These are phyloP conservation scores for Tuber umbilicatum DNA, from an alignment of 495 filamentous ascomycete genomes.

Conservation along the genomic window DNA sequence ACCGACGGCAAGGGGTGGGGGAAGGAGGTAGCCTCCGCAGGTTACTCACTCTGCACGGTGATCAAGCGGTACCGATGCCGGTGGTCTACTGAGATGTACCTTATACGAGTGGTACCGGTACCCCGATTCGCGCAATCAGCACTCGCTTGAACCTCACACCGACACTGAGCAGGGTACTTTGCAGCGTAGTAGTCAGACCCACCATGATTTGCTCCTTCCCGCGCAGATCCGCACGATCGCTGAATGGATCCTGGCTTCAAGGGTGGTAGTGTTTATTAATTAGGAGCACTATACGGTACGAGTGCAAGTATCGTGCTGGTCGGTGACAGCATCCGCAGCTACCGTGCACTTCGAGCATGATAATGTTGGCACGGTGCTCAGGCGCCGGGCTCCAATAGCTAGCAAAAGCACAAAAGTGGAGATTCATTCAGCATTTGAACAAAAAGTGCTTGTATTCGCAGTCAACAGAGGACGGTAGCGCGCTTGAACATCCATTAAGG, in stretches of 20 bases:
- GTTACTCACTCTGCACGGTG: no score
- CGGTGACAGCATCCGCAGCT: no score
- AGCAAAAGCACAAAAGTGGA: neutral
- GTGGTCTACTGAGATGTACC: neutral
- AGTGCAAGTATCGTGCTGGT: no score
- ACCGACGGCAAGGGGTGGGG: no score
- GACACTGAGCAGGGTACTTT: neutral
- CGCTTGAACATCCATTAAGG: neutral
- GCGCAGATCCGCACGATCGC: neutral
- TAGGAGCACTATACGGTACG: no score
- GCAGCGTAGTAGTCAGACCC: neutral
- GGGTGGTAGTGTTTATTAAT: neutral
- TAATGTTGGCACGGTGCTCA: neutral
- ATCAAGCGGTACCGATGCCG: neutral
- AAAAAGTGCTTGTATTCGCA: neutral
- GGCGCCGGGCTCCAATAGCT: neutral
- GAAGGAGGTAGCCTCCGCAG: no score
- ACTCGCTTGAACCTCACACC: neutral
- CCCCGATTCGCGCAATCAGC: neutral
- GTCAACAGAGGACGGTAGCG: neutral
- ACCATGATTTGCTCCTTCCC: neutral
- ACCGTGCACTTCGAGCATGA: neutral
- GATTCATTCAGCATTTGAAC: neutral
- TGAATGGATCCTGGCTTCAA: neutral
- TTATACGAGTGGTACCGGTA: neutral